Base-by-base conservation (phyloP, 2,329 filamentous ascomycete genomes). In the Sporothrix humicola region DNA sequence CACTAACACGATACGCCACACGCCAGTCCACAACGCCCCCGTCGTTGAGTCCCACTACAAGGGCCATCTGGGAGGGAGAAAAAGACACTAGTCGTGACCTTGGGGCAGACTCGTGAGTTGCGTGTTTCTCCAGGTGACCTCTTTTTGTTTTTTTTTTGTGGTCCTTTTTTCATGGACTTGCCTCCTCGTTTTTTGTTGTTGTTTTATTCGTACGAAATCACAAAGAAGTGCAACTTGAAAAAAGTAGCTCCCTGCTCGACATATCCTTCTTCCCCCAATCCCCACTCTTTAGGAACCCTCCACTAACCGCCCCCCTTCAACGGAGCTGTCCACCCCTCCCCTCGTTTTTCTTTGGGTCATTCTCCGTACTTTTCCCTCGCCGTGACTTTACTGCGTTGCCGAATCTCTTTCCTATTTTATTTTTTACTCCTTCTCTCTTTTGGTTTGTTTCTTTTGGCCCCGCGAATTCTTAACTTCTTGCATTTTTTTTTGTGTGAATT, bases 371-470 rank as follows among this genome's bases (percentile, higher is more conserved):
- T 72, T 65, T 50, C 26, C 61, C 23, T 69, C 69, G 66, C 56
- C 58, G 48, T 48, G 63, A 37, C 44, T 23, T 44, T 69, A 23
- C 20, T 46, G 56, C 48, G 20, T 56, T 56, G 54, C 59, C 48
- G 26, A 20, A 63, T 71, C 71, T 74, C 63, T 73, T 68, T 66
- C 72, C 54, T 73, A 5, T 65, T 72, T 44, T 70, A 56, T 73
- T 72, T 23, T 20, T 52, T 59, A 20, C 26, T 12, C 31, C 23
- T 31, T 31, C 12, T 48, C 37, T 3, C 17, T 31, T 31, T 10
- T n/a, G 5, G 31, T 66, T 66, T 54, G 42, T 61, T 59, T 58
- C 63, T 48, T 56, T 54, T 26, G 8, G 7, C 56, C 48, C 66
- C 46, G 52, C 61, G n/a, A 71, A 65, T 42, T 46, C 50, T n/a